Base-by-base conservation (phyloP, 2,329 filamentous ascomycete genomes). In the Monilinia aucupariae region DNA sequence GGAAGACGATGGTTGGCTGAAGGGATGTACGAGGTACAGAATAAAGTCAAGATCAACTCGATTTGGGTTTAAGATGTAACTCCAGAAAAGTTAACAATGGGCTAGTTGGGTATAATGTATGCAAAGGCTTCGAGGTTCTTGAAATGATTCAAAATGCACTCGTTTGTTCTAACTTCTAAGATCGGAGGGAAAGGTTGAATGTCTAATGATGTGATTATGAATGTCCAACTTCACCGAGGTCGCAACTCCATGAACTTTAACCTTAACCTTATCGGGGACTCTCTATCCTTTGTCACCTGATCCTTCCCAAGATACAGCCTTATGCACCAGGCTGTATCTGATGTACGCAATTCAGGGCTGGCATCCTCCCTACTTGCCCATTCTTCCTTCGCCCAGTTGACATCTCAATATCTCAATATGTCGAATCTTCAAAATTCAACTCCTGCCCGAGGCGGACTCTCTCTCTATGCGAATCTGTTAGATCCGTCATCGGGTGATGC, bases 391-490 rank as follows among this genome's bases (percentile, higher is more conserved):
- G 61, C 34, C 12, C 45, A 34, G 20, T 63, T 41, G 10, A 37
- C 15, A 48, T 43, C 15, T 43, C 15, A 15, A 37, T 37, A 12
- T 37, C 43, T 13, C 30, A 55, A 61, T 13, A 74, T 74, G 73
- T 70, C 73, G 43, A 70, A 71, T 68, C 58, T 68, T 55, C 53
- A 66, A 1, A 68, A 66, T 49, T 56, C 65, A 17, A 51, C 64
- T 30, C 66, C 61, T n/a, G 63, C 76, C 15, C 73, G 75, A 53
- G 77, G 79, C 63, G 81, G 81, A 63, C 79, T 91, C 68, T 92
- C 90, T 22, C 84, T 96, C 6, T 96, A 96, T 74, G 92, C 90
- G 61, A 90, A 96, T 74, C 82, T 96, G 50, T 84, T 94, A 67
- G 88, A 91, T 70, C 69, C 73, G 4, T 92, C 70, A 85, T 89